phyloP scores from a whole-genome alignment of 2,329 filamentous ascomycete genomes.

The Pseudogymnoascus sp. region DNA sequence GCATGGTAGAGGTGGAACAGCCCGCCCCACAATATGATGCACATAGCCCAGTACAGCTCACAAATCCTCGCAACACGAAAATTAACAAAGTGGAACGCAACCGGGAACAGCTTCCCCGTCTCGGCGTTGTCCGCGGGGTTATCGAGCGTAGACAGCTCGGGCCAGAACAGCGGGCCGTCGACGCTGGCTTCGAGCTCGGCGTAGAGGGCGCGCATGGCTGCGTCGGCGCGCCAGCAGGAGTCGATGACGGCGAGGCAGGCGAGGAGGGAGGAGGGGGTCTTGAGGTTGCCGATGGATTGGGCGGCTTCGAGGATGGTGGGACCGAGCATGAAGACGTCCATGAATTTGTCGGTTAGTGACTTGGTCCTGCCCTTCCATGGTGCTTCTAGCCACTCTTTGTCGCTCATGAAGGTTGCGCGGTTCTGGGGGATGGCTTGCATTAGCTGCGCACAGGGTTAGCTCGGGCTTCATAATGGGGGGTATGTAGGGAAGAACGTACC shows the following conservation, averaged over 20 bases:
- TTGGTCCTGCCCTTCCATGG: slow-evolving; percentile 30
- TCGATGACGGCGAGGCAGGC: slow-evolving; percentile 21
- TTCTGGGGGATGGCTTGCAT: slow-evolving; percentile 26
- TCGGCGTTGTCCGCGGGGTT: slow-evolving; percentile 13
- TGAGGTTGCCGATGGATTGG: slow-evolving; percentile 18
- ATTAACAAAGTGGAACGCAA: slow-evolving; percentile 29
- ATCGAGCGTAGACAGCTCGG: slow-evolving; percentile 21
- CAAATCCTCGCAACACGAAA: slow-evolving; percentile 27
- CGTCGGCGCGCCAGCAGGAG: slow-evolving; percentile 29
- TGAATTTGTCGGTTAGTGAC: slow-evolving; percentile 25
- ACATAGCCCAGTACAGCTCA: slow-evolving; percentile 32
- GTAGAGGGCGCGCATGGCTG: slow-evolving; percentile 25
- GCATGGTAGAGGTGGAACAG: slow-evolving; percentile 30
- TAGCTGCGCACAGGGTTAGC: slow-evolving; percentile 24
- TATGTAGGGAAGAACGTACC: slow-evolving; percentile 14
- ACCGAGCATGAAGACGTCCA: slow-evolving; percentile 29
- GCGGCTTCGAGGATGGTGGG: slow-evolving; percentile 25
- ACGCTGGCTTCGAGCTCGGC: slow-evolving; percentile 22
- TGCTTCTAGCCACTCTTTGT: slow-evolving; percentile 28
- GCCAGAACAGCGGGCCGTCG: slow-evolving; percentile 30
- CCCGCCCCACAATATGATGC: slow-evolving; percentile 32
- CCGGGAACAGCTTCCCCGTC: slow-evolving; percentile 26
- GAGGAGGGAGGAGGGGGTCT: slow-evolving; percentile 17
- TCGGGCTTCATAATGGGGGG: not conserved
- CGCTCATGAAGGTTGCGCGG: slow-evolving; percentile 26